Base-by-base conservation (phyloP, 257 asterid genomes). In the Orobanche coerulescens region DNA sequence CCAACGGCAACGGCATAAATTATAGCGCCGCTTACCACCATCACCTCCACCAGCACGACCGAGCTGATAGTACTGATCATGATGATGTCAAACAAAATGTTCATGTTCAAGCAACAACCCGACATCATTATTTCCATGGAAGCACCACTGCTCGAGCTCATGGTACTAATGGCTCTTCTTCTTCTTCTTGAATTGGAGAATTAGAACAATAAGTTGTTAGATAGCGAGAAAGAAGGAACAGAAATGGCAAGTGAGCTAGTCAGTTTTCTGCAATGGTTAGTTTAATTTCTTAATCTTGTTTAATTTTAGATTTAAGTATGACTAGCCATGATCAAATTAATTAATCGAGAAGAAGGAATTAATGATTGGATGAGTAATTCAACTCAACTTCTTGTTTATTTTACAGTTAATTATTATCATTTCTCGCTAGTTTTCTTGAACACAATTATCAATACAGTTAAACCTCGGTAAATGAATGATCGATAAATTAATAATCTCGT, bases 81-180 rank as follows among this genome's bases (percentile, higher is more conserved):
- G n/a, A n/a, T 6, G 79, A 72, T 23, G 34, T 44, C 61, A 84
- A 79, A 30, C 65, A 68, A 31, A 49, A 61, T 62, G 30, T 61
- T 34, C 65, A 57, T 30, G 62, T 39, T 18, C 75, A 77, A 66
- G 78, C 57, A 15, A 33, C 74, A 51, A 48, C 71, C 51, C 43
- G 68, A 51, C 82, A 49, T 25, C 56, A 60, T 30, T 73, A 53
- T 25, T 7, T 49, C n/a, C 56, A 22, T 3, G 31, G 2, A 19
- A 49, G 56, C 20, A 71, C 63, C n/a, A 68, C 47, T 53, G 36
- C 44, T 7, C 42, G 64, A 11, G 74, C 61, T 42, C 69, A 71
- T 52, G 77, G 76, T 31, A 70, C 85, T 64, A 76, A 82, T 79
- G 90, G 84, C 30, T 81, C 86, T 13, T 81, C 82, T 24, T 81